phyloP scores from a whole-genome alignment of 225 moss, liverwort and hornwort species.

The Physcomitrellopsis africana region DNA sequence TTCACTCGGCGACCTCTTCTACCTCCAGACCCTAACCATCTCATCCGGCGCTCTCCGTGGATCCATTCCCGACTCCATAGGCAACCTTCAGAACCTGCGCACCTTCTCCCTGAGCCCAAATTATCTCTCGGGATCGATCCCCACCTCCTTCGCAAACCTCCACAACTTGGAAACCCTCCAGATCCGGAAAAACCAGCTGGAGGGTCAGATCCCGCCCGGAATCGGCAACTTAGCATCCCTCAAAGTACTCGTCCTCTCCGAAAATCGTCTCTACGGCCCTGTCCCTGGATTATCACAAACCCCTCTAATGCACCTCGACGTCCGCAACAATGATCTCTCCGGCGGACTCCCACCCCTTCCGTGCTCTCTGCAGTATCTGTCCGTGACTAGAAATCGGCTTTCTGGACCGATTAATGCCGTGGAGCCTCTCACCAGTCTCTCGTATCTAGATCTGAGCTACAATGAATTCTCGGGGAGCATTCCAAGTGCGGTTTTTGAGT shows the following conservation, averaged over 20 bases:
- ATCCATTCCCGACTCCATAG: conserved; percentile 28
- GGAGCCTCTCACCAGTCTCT: conserved; percentile 12
- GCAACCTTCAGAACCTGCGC: conserved; percentile 27
- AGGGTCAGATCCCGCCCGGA: conserved; percentile 31
- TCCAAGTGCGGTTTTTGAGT: conserved; percentile 43
- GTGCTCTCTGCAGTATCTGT: conserved; percentile 36
- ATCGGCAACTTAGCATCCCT: conserved; percentile 24
- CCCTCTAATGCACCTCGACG: conserved; percentile 35
- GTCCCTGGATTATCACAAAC: conserved; percentile 32
- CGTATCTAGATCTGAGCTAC: conserved; percentile 50
- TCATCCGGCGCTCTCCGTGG: conserved; percentile 40
- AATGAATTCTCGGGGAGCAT: conserved; percentile 46
- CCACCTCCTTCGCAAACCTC: neutral
- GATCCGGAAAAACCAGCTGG: conserved; percentile 34
- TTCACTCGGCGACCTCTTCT: conserved; percentile 28
- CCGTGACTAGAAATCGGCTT: conserved; percentile 36
- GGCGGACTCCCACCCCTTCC: conserved; percentile 41
- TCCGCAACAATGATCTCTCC: conserved; percentile 37
- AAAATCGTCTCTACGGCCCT: conserved; percentile 39
- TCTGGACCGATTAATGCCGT: conserved; percentile 32
- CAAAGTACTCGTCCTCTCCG: conserved; percentile 41
- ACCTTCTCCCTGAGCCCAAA: conserved; percentile 40
- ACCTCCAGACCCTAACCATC: conserved; percentile 39
- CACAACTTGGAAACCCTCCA: conserved; percentile 32
- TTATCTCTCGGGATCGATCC: conserved; percentile 31